phyloP scores from a whole-genome alignment of 495 filamentous ascomycete genomes.

The Annulohypoxylon stygium region DNA sequence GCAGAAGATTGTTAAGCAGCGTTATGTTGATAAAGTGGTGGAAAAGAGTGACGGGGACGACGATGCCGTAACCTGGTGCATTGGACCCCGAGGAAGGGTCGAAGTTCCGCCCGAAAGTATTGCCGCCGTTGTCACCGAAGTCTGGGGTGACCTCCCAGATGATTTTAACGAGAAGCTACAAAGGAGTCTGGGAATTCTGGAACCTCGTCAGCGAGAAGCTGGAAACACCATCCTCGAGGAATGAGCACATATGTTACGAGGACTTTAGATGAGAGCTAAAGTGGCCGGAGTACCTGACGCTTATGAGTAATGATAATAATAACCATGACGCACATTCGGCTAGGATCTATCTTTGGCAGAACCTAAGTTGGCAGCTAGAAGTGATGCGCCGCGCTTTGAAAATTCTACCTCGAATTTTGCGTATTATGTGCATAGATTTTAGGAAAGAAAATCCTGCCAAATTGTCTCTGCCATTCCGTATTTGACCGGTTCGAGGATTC shows the following conservation, averaged over 20 bases:
- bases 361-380: not conserved
- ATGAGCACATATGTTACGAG: constrained; percentile 5
- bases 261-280: not conserved
- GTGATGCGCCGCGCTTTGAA: not conserved
- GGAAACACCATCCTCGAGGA: constrained; percentile 54
- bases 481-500: too few relatives aligned
- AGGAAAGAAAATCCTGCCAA: not conserved
- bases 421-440: not conserved
- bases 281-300: constrained; percentile 6
- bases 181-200: constrained; percentile 65
- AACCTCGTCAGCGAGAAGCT: constrained; percentile 22
- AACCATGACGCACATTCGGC: not conserved
- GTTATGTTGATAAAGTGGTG: constrained; percentile 81
- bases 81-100: constrained; percentile 86
- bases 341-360: not conserved
- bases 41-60: constrained; percentile 74
- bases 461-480: not conserved
- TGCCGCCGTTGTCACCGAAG: constrained; percentile 73
- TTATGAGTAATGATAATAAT: constrained; percentile 5
- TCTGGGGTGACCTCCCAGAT: constrained; percentile 64
- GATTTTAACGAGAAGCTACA: constrained; percentile 67
- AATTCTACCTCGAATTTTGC: not conserved
- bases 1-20: constrained; percentile 80
- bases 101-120: constrained; percentile 84
- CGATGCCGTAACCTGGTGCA: constrained; percentile 79